Evolutionary conservation across 129 eudicot genomes (phyloP).

Genomic region (Apium graveolens): DNA sequence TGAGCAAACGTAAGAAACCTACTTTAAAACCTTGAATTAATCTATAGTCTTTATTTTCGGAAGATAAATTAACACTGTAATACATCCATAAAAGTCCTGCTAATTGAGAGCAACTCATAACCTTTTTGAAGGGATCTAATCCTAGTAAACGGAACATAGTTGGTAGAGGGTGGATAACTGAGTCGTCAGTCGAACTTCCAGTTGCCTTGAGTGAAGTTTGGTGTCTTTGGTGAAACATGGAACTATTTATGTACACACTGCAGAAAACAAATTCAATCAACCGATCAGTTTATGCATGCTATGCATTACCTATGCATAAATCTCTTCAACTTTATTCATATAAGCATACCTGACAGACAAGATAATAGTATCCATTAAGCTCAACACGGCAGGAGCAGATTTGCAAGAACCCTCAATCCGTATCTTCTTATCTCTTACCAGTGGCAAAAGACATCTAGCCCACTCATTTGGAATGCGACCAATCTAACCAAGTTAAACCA

Average conservation of each 20-base stretch:
- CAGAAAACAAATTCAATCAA: constrained; percentile 6
- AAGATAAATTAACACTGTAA: too few species aligned
- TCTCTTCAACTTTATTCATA: constrained; percentile 7
- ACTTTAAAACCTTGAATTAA: neutral
- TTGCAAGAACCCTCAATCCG: constrained; percentile 70
- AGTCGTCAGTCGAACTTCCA: constrained; percentile 47
- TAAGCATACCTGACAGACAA: constrained; percentile 57
- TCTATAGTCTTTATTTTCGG: neutral
- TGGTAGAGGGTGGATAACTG: constrained; percentile 82
- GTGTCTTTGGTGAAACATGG: constrained; percentile 64
- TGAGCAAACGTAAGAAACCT: constrained; percentile 10
- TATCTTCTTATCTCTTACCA: constrained; percentile 83
- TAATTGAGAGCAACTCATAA: constrained; percentile 13
- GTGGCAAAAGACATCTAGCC: constrained; percentile 84
- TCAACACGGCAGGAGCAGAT: constrained; percentile 67
- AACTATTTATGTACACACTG: constrained; percentile 82
- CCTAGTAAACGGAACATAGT: constrained; percentile 70
- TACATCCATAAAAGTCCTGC: neutral
- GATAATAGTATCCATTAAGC: constrained; percentile 75
- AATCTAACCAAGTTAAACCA: constrained; percentile 33
- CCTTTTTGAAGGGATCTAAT: constrained; percentile 79
- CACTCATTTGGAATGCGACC: constrained; percentile 99
- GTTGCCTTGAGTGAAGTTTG: constrained; percentile 63
- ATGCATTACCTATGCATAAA: neutral
- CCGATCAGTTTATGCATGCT: neutral